Conservation (phyloP, 129 eudicot genomes). For the Tagetes patula region DNA sequence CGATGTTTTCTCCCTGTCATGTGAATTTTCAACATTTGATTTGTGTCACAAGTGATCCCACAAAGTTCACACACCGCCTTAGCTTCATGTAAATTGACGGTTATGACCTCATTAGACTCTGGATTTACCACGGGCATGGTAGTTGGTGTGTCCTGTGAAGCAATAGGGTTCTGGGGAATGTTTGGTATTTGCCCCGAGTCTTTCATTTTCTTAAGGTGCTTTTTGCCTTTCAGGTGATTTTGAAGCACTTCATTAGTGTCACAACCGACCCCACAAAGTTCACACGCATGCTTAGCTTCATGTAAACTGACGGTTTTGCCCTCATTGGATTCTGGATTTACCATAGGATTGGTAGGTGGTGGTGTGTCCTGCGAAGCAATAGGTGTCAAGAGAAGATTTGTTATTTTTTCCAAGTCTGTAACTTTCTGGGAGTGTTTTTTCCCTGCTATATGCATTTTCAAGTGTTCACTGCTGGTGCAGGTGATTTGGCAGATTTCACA, state of each 20-base stretch:
- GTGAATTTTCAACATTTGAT: constrained; percentile 19
- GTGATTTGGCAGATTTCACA: constrained; percentile 43
- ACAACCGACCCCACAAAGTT: constrained; percentile 35
- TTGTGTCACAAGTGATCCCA: constrained; percentile 26
- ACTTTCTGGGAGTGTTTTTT: constrained; percentile 43
- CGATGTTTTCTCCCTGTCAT: constrained; percentile 28
- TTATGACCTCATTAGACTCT: not conserved
- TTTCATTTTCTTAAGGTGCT: constrained; percentile 30
- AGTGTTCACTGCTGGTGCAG: constrained; percentile 29
- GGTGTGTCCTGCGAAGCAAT: not conserved
- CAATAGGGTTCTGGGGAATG: constrained; percentile 6
- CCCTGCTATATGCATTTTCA: constrained; percentile 28
- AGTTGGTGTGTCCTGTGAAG: constrained; percentile 4
- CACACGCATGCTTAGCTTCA: constrained; percentile 2
- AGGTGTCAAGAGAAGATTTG: constrained; percentile 5
- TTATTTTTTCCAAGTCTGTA: constrained; percentile 8
- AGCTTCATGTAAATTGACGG: constrained; percentile 2
- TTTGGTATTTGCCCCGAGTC: constrained; percentile 4
- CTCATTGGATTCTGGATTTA: not conserved
- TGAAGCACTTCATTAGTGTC: constrained; percentile 14
- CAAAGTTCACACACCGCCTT: constrained; percentile 33
- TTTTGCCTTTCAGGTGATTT: constrained; percentile 23
- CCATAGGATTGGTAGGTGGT: not conserved
- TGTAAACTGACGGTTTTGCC: constrained; percentile 17
- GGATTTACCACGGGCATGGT: not conserved